Evolutionary conservation across 345 rosid species (phyloP).

Genomic region (Hirschfeldia incana): DNA sequence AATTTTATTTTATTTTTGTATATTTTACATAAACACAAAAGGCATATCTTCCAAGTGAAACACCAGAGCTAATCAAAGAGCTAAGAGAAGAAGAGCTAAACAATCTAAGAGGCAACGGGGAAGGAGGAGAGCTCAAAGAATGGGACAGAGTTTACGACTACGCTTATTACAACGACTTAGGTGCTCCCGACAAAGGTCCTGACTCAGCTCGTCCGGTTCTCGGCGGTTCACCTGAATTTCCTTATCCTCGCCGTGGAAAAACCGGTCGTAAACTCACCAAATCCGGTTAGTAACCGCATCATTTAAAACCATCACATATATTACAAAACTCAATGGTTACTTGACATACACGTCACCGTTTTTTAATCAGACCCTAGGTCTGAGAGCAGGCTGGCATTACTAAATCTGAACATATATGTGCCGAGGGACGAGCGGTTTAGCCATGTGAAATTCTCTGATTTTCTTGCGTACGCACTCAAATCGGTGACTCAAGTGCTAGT

Average conservation of each 20-base stretch:
- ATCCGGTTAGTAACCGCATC: conserved; percentile 48
- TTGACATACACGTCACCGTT: conserved; percentile 9
- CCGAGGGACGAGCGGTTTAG: conserved; percentile 89
- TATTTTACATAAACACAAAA: conserved; percentile 14
- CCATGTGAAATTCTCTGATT: conserved; percentile 79
- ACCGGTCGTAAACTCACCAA: conserved; percentile 74
- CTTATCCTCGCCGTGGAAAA: conserved; percentile 88
- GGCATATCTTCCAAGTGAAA: conserved; percentile 84
- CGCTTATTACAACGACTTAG: conserved; percentile 83
- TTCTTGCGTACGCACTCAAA: conserved; percentile 79
- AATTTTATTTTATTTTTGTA: background rate
- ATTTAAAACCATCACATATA: too few species aligned
- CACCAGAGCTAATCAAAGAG: conserved; percentile 63
- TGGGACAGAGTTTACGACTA: conserved; percentile 98
- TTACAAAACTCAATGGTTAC: conserved; percentile 15
- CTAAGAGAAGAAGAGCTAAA: conserved; percentile 71
- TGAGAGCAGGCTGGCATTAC: conserved; percentile 70
- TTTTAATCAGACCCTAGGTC: conserved; percentile 56
- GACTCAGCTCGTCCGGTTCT: conserved; percentile 62
- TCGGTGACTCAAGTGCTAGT: conserved; percentile 61
- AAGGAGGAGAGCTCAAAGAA: conserved; percentile 56
- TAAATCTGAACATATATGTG: conserved; percentile 74
- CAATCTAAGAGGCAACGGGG: conserved; percentile 65
- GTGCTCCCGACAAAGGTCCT: conserved; percentile 68
- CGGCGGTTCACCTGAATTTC: conserved; percentile 64